Base-by-base conservation (phyloP, 176 grass and related monocot genomes). In the Avena eriantha region DNA sequence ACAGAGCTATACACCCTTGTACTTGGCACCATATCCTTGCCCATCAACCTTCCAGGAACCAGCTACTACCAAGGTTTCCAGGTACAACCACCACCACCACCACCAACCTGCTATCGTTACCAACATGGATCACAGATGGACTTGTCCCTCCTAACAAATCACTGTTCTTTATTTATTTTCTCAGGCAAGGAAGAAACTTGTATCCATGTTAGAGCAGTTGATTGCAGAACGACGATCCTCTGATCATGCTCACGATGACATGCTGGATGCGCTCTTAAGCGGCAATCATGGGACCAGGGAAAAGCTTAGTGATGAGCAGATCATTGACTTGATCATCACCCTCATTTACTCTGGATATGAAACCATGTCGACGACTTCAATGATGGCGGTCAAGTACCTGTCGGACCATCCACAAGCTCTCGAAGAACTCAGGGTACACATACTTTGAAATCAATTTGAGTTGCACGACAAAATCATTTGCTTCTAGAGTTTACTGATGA, bases 351-450 rank as follows among this genome's bases (percentile, higher is more conserved):
- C 97, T 48, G 97, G 97, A 17, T 98, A 98, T 31, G 97, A 98
- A 49, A 98, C 97, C 0, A 92, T 98, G 69, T 98, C 97, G 0
- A 98, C 97, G 4, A 98, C 94, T 59, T 90, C 94, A 8, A 98
- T 98, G 97, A 98, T 98, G 97, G 97, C 92, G 1, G 87, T 98
- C 5, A 98, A 98, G 79, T 98, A 98, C 79, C 90, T 98, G 31
- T 94, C 86, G 0, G 93, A 96, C 34, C 92, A 94, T 70, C 92
- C 94, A 0, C 94, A 76, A 79, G 94, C 91, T 83, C 89, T 98
- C 21, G 71, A 94, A 80, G 88, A 96, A 76, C 87, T 98, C 41
- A 90, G 90, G 87, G 97, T 98, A 94, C 50, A 47, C 29, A 90
- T 49, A 64, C 7, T 15, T 59, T 67, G 58, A 49, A 54, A 83